Evolutionary conservation across 768 basidiomycete genomes (phyloP).

Genomic region (Cystofilobasidium bisporidii): DNA sequence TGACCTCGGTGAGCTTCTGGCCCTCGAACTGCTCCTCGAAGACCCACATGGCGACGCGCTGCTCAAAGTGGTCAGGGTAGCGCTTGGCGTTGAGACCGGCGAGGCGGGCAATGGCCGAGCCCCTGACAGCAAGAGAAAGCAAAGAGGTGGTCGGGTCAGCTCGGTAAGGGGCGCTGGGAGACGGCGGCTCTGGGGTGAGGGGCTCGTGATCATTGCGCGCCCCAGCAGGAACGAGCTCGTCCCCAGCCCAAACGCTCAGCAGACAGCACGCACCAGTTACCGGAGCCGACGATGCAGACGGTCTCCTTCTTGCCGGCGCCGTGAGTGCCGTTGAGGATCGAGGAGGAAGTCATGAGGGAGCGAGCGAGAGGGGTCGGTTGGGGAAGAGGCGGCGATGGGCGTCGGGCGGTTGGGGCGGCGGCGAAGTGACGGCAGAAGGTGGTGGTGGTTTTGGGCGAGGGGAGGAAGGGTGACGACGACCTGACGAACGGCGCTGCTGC

Average conservation of each 20-base stretch:
- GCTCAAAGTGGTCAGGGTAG: constrained; percentile 41
- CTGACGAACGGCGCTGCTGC: no score
- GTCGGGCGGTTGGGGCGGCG: neutral
- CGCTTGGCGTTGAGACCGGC: constrained; percentile 39
- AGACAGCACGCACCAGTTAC: constrained; percentile 17
- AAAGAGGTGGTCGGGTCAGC: neutral
- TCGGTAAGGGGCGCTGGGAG: no score
- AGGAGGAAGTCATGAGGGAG: neutral
- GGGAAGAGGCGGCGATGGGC: neutral
- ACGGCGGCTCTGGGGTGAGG: no score
- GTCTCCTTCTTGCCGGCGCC: constrained; percentile 13
- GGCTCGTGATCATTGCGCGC: neutral
- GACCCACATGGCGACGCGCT: constrained; percentile 44
- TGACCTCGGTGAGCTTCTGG: constrained; percentile 42
- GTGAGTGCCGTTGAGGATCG: neutral
- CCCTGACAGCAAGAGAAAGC: neutral
- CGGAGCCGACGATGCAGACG: constrained; percentile 13
- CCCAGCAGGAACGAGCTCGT: neutral
- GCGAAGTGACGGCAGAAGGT: neutral
- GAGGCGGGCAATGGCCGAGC: constrained; percentile 19
- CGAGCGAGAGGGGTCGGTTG: neutral
- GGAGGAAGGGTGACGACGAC: no score
- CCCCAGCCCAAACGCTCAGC: neutral
- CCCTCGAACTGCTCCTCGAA: constrained; percentile 44
- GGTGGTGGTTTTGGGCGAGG: no score